Percentiles rank a stretch among this genome's conserved stretches.
These are phyloP conservation scores for Nakaseomyces glabratus DNA, from an alignment of 1,139 yeast species.

Conservation along the genomic window DNA sequence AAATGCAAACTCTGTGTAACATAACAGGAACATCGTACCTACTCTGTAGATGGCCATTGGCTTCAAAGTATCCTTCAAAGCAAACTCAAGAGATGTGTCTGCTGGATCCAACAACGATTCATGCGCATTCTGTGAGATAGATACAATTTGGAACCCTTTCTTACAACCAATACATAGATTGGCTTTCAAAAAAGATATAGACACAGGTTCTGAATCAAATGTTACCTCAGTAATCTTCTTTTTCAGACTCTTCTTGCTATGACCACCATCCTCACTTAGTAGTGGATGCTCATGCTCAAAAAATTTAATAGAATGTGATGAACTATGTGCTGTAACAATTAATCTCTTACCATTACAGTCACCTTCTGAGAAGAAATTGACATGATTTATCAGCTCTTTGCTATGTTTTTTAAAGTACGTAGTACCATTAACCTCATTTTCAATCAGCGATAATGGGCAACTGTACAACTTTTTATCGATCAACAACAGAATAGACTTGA, in stretches of 20 bases:
- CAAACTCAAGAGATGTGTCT: slow-evolving; percentile 49
- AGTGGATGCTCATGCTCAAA: slow-evolving; percentile 39
- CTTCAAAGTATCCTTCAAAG: slow-evolving; percentile 62
- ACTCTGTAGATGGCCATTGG: slow-evolving; percentile 89
- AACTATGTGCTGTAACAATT: slow-evolving; percentile 79
- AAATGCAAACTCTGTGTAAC: slow-evolving; percentile 88
- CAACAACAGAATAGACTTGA: slow-evolving; percentile 70
- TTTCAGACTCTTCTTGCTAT: slow-evolving; percentile 56
- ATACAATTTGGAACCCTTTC: slow-evolving; percentile 89
- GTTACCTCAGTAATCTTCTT: slow-evolving; percentile 65
- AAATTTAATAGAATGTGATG: slow-evolving; percentile 68
- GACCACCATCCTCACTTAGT: slow-evolving; percentile 31
- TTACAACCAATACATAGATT: slow-evolving; percentile 92
- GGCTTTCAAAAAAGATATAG: slow-evolving; percentile 81
- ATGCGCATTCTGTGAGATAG: slow-evolving; percentile 44
- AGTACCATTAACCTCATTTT: slow-evolving; percentile 47
- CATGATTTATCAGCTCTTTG: slow-evolving; percentile 74
- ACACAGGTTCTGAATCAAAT: slow-evolving; percentile 82
- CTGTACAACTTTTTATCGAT: slow-evolving; percentile 77
- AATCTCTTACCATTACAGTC: slow-evolving; percentile 82
- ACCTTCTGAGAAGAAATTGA: slow-evolving; percentile 84
- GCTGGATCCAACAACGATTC: slow-evolving; percentile 82
- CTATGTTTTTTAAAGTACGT: slow-evolving; percentile 46
- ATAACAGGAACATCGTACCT: slow-evolving; percentile 76
- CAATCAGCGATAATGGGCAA: slow-evolving; percentile 73